Conservation (phyloP, 2,329 filamentous ascomycete species). For the Nemania sp. region DNA sequence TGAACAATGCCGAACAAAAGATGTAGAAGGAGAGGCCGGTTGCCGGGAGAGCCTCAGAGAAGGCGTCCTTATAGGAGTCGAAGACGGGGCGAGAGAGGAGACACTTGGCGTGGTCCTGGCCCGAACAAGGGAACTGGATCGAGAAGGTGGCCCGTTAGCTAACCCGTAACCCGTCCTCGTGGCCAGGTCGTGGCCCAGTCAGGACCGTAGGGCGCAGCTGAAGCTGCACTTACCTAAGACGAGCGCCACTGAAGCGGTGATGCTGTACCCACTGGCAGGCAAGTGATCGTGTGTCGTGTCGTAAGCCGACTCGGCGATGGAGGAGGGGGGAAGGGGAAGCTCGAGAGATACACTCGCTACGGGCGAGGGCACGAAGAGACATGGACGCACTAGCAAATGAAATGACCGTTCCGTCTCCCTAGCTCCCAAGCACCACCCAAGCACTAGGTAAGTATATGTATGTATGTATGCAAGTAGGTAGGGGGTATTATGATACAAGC, state of each 20-base stretch:
- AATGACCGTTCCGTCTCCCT: background rate
- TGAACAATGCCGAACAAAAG: slow-evolving; percentile 61
- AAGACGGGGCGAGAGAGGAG: slow-evolving; percentile 26
- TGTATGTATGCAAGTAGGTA: background rate
- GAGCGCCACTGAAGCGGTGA: slow-evolving; percentile 26
- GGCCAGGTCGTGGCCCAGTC: no score
- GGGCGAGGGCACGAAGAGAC: slow-evolving; percentile 34
- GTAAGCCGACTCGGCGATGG: slow-evolving; percentile 29
- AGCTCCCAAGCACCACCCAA: no score
- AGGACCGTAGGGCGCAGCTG: no score
- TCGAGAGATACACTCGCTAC: slow-evolving; percentile 33
- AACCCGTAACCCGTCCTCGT: no score
- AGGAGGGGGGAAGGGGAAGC: slow-evolving; percentile 26
- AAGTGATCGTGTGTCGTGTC: slow-evolving; percentile 15
- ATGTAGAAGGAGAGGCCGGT: slow-evolving; percentile 24
- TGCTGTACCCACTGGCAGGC: slow-evolving; percentile 26
- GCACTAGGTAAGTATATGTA: no score
- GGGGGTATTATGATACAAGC: slow-evolving; percentile 17
- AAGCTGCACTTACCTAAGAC: slow-evolving; percentile 23
- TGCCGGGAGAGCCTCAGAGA: slow-evolving; percentile 19
- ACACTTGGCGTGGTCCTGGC: slow-evolving; percentile 12
- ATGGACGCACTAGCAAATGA: slow-evolving; percentile 28
- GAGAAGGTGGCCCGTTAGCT: slow-evolving; percentile 13
- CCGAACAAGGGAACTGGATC: slow-evolving; percentile 17
- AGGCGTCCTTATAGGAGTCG: slow-evolving; percentile 19